Percentiles rank a stretch among this genome's conserved stretches.
Conservation (phyloP, 2,329 filamentous ascomycete species). For the Pseudogymnoascus sp. region DNA sequence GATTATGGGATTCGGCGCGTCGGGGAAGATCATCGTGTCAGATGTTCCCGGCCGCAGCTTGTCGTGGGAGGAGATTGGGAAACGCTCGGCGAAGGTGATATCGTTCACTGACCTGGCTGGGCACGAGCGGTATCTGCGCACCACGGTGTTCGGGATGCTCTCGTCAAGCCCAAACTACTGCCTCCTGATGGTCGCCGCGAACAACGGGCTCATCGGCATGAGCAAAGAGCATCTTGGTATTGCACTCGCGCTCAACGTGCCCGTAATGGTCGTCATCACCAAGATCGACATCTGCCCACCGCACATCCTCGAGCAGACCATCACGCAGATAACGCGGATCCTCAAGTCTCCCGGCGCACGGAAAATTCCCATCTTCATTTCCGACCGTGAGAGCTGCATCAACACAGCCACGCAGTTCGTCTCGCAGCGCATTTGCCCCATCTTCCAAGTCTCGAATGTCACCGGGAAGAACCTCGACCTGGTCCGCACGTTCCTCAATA, state of each 20-base stretch:
- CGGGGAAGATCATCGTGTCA: conserved; percentile 73
- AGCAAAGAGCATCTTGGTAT: conserved; percentile 97
- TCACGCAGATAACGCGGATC: conserved; percentile 85
- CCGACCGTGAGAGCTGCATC: conserved; percentile 82
- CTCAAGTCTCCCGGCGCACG: conserved; percentile 87
- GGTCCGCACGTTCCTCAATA: conserved; percentile 88
- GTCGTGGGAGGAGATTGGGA: conserved; percentile 96
- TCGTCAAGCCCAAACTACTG: conserved; percentile 97
- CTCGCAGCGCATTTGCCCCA: conserved; percentile 87
- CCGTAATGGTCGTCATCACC: conserved; percentile 94
- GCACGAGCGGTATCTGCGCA: conserved; percentile 90
- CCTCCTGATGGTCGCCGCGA: conserved; percentile 94
- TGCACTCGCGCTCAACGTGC: conserved; percentile 87
- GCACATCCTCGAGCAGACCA: conserved; percentile 88
- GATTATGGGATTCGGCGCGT: conserved; percentile 93
- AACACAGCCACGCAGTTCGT: conserved; percentile 96
- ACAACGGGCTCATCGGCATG: conserved; percentile 96
- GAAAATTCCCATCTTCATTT: conserved; percentile 95
- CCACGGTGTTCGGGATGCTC: conserved; percentile 90
- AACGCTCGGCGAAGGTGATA: conserved; percentile 91
- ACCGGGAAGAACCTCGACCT: conserved; percentile 86
- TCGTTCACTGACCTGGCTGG: conserved; percentile 93
- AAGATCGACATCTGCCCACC: conserved; percentile 98
- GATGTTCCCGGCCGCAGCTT: conserved; percentile 77
- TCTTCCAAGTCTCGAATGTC: conserved; percentile 97